Evolutionary conservation across 2,329 filamentous ascomycete genomes (phyloP), one percentile per base, ranked within the genome.

Genomic region (Diaporthe batatas): DNA sequence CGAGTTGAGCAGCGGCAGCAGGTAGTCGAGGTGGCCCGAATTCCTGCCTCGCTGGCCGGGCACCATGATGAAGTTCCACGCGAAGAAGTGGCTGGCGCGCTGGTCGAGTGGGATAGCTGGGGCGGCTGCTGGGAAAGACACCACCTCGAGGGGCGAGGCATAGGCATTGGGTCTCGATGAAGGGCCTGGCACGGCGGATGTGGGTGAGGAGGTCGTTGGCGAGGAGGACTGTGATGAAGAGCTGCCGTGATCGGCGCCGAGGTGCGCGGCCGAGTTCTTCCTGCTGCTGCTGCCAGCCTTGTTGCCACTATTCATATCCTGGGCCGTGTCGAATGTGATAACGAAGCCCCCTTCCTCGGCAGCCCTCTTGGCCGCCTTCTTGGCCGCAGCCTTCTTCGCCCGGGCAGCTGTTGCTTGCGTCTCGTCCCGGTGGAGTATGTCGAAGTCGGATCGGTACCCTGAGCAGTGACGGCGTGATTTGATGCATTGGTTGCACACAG

Each of bases 341-440:
- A 73, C 42, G 1, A 62, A 34, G 44, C 79, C 73, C 42, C 75
- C 77, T 18, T 72, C 32, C 76, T 78, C 72, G 77, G 77, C 80
- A 25, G 77, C 74, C 77, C 81, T 86, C 55, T 82, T 80, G 18
- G 80, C 79, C 47, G 82, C 76, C 1, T 82, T 82, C 76, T 88
- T 90, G 78, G 84, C 86, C 79, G 81, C 88, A 34, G 87, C 86
- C 77, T 87, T 90, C 69, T 87, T 86, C n/a, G 89, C 90, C 77
- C 91, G 87, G 74, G 87, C 86, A 77, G 91, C 90, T 42, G 91
- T 92, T 1, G 91, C 91, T 76, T 89, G 88, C 32, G 91, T 93
- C 82, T 93, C 91, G 79, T 93, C 92, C 71, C 92, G 89, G 76
- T 93, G 92, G 69, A 94, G 88, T 23, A 93, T 82, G 76, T 93